Evolutionary conservation across 805 yeast genomes (phyloP), one percentile per base, ranked within the genome.

Genomic region (Saccharomycopsis schoenii): DNA sequence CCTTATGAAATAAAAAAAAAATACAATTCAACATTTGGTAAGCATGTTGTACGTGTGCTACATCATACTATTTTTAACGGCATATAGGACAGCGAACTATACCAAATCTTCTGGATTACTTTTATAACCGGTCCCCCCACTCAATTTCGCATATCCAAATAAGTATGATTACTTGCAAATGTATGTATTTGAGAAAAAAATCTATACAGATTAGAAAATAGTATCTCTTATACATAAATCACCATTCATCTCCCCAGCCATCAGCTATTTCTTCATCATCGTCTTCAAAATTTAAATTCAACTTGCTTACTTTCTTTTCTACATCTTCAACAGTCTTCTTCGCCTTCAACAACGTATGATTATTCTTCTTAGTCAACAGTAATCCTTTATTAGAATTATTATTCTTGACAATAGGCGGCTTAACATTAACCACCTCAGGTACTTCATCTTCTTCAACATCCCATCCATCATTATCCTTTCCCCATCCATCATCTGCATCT

Each of bases 201-300:
- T 29, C 34, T 29, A 29, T 29, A 29, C 6, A 29, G 34, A 29
- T 29, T 6, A 29, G 6, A 29, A 29, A 29, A 29, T 6, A 29
- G 34, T 6, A 29, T 4, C 3, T 29, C 6, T 29, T 6, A 29
- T 29, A 14, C 17, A 10, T 8, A 40, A 10, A 10, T 21, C 34
- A 76, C 80, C 80, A 77, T 0, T 77, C 78, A 61, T 75, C 77
- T 19, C 77, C 81, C 81, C 81, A 78, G 0, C 76, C 78, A 55
- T 72, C 77, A 14, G 72, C 77, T 17, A 61, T 65, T 17, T 71
- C 74, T 12, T 70, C 75, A 15, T 65, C 65, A 34, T 70, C 75
- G n/a, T 65, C 65, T 29, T 70, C 70, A 29, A 76, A 56, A 21
- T 72, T 56, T 17, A 62, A 59, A 17, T 61, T 70, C 36, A 76